These are phyloP conservation scores for Actinomortierella ambigua DNA, from an alignment of 371 early-diverging fungal genomes.

Conservation along the genomic window DNA sequence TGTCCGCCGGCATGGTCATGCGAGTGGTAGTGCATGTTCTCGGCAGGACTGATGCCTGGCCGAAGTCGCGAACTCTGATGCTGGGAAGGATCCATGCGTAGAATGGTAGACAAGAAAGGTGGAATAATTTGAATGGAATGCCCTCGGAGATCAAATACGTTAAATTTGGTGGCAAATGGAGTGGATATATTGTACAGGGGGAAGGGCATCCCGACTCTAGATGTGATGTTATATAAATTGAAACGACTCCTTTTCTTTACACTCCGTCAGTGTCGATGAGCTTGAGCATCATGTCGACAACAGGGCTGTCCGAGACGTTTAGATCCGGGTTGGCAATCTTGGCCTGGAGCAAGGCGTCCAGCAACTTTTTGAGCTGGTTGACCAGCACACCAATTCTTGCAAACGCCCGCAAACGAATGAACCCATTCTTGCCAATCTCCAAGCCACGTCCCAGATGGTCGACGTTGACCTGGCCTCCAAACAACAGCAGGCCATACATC, in stretches of 20 bases:
- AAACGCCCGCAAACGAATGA: conserved; percentile 76
- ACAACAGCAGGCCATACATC: conserved; percentile 72
- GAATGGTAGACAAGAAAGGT: no score
- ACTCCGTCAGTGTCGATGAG: conserved; percentile 60
- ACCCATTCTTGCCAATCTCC: conserved; percentile 59
- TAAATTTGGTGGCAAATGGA: no score
- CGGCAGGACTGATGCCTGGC: no score
- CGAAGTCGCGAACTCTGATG: no score
- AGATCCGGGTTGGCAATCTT: conserved; percentile 74
- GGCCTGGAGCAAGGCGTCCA: conserved; percentile 68
- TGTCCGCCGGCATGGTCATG: conserved; percentile 17
- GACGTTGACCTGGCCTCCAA: conserved; percentile 72
- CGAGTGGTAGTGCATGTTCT: conserved; percentile 5
- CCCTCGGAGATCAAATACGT: no score
- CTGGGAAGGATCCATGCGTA: no score
- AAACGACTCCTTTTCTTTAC: conserved; percentile 13
- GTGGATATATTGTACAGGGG: no score
- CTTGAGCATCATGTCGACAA: conserved; percentile 57
- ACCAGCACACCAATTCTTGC: conserved; percentile 82
- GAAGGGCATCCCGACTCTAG: no score
- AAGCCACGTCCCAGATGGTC: conserved; percentile 73
- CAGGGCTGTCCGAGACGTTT: conserved; percentile 59
- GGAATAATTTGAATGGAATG: no score
- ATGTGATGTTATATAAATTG: no score
- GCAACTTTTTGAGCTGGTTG: conserved; percentile 68